Evolutionary conservation across 208 protist species (phyloP), one percentile per base, ranked within the genome.

Genomic region (Trypanosoma theileri): DNA sequence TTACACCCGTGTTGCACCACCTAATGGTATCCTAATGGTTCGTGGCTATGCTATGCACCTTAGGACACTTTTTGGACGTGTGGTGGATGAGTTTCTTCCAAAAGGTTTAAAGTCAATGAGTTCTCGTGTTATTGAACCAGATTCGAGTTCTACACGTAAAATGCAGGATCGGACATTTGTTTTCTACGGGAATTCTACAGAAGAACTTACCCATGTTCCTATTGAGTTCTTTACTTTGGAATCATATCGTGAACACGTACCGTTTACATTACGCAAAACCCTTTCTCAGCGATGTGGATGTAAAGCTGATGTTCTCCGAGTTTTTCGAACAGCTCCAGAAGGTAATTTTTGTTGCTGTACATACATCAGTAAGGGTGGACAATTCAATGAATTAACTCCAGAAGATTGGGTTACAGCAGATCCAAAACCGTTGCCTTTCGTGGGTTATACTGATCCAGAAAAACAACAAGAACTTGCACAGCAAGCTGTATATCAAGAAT

Each of bases 141-240:
- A 90, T 52, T 81, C 87, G 56, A 62, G 72, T 63, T 52, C 66
- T 28, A 62, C 59, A 0, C 69, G 79, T 22, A 57, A 76, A 19
- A 46, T 69, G 41, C 83, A 81, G 31, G 82, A 96, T 54, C 83
- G 88, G 40, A 93, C 91, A 21, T 96, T 97, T 80, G 83, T 93
- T 60, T 95, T 97, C 69, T 92, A 86, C 73, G 91, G 91, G 22
- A 74, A 86, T 31, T 89, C 83, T 35, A 55, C 67, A 13, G 80
- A 88, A 55, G 88, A 95, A 61, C 77, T 97, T 58, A 94, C 83
- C 4, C 83, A 88, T 79, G 80, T 97, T 52, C 93, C 93, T 17
- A 85, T 97, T 52, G 93, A 97, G 69, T 95, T 97, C 80, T 97
- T 87, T 76, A 95, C 86, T n/a, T 63, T 96, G 26, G 91, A 97